phyloP scores from a whole-genome alignment of 108 stramenopile genomes.

The Conticribra weissflogii region DNA sequence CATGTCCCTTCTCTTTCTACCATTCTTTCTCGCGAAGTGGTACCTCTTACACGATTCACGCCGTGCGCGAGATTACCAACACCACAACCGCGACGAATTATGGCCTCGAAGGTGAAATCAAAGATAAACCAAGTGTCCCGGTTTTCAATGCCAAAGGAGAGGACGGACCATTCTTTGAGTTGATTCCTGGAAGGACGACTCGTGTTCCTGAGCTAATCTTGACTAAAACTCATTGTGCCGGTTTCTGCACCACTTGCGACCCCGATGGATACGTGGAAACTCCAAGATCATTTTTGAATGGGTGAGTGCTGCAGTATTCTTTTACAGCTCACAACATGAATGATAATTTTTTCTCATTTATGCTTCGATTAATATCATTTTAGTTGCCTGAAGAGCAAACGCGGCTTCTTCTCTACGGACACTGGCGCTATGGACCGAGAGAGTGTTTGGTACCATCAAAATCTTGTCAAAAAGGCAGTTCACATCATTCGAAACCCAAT shows the following conservation, averaged over 20 bases:
- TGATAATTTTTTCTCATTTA: too few relatives aligned
- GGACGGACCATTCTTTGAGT: slow-evolving; percentile 54
- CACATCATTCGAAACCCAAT: slow-evolving; percentile 50
- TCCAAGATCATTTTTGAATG: slow-evolving; percentile 27
- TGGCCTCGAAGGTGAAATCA: slow-evolving; percentile 55
- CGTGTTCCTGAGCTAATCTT: slow-evolving; percentile 45
- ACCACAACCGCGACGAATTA: slow-evolving; percentile 69
- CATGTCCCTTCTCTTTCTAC: not conserved
- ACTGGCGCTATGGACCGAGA: not conserved
- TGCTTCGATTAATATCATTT: too few relatives aligned
- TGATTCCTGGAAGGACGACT: slow-evolving; percentile 39
- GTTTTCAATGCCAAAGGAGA: slow-evolving; percentile 15
- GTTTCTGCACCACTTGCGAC: slow-evolving; percentile 19
- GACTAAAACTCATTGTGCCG: slow-evolving; percentile 67
- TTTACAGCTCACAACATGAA: too few relatives aligned
- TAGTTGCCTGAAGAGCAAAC: slow-evolving; percentile 27
- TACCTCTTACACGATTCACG: slow-evolving; percentile 46
- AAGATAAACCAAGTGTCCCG: slow-evolving; percentile 46
- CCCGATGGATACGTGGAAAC: slow-evolving; percentile 25
- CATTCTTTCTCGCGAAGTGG: slow-evolving; percentile 50
- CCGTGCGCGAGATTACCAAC: slow-evolving; percentile 51
- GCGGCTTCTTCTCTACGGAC: slow-evolving; percentile 14
- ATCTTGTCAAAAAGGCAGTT: slow-evolving; percentile 38
- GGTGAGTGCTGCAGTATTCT: too few relatives aligned
- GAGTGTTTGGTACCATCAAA: slow-evolving; percentile 15